Evolutionary conservation across 164 flowering plant species (phyloP).

Genomic region (Euptelea pleiosperma): DNA sequence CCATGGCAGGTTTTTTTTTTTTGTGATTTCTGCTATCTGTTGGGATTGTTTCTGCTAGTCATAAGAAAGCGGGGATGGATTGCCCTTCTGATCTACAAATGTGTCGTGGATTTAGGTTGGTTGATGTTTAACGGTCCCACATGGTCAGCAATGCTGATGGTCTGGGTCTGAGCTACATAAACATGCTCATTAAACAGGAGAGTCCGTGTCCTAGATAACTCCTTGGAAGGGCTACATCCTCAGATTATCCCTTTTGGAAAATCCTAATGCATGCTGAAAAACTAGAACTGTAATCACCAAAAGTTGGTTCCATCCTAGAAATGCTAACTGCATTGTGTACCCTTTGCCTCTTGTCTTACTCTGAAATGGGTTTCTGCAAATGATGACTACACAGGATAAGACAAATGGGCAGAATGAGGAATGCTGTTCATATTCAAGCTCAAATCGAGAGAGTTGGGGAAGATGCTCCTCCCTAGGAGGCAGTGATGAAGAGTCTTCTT

Average conservation of each 20-base stretch:
- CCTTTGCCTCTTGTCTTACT: no score
- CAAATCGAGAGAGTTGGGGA: constrained; percentile 94
- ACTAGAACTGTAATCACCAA: not conserved
- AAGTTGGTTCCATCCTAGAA: no score
- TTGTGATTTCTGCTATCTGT: no score
- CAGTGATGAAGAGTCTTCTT: constrained; percentile 63
- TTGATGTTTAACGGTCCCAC: not conserved
- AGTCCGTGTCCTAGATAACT: not conserved
- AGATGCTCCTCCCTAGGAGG: constrained; percentile 87
- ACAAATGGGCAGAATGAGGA: constrained; percentile 50
- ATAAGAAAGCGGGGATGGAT: no score
- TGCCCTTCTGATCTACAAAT: no score
- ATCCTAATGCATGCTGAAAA: not conserved
- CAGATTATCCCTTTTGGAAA: not conserved
- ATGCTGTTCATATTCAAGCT: constrained; percentile 82
- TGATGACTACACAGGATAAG: constrained; percentile 47
- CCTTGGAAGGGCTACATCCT: not conserved
- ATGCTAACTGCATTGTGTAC: not conserved
- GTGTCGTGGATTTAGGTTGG: no score
- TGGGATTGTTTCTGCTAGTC: no score
- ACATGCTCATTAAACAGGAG: not conserved
- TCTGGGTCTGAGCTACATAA: no score
- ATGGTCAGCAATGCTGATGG: no score
- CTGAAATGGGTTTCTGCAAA: not conserved
- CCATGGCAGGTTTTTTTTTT: no score